Percentiles rank a stretch among this genome's conserved stretches.
Evolutionary conservation across 352 stramenopile genomes (phyloP).

Genomic region (Thraustochytrium striatum): DNA sequence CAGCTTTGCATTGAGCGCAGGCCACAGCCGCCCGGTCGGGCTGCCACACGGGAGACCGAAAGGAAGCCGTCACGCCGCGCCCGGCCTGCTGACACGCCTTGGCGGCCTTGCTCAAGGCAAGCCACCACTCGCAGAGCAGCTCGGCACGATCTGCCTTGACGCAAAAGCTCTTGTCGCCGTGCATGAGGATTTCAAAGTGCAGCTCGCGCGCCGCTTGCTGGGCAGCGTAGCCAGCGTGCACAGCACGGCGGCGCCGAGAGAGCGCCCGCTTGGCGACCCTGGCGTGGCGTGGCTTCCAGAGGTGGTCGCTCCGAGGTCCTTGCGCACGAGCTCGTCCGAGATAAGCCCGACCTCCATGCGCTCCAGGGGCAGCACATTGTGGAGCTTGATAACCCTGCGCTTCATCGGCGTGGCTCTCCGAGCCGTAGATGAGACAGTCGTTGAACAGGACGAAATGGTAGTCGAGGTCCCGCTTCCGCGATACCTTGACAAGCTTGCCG

Average conservation of each 20-base stretch:
- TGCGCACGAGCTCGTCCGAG: background rate
- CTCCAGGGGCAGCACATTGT: slow-evolving; percentile 6
- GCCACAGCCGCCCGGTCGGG: background rate
- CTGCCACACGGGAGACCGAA: slow-evolving; percentile 20
- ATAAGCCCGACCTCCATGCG: background rate
- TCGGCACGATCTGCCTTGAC: slow-evolving; percentile 6
- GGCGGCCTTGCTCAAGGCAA: background rate
- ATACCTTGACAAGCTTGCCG: slow-evolving; percentile 13
- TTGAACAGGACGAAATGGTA: slow-evolving; percentile 54
- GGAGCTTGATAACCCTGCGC: background rate
- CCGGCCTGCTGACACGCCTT: background rate
- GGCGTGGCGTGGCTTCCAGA: no score
- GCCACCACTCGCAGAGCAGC: slow-evolving; percentile 37
- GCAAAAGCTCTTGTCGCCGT: slow-evolving; percentile 33
- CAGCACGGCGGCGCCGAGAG: slow-evolving; percentile 8
- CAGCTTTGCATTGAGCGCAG: background rate
- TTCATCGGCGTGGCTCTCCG: background rate
- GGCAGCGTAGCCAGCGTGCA: slow-evolving; percentile 12
- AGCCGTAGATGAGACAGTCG: slow-evolving; percentile 53
- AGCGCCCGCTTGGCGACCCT: background rate
- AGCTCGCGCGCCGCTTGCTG: background rate
- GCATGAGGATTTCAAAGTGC: slow-evolving; percentile 2
- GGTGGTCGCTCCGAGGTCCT: background rate
- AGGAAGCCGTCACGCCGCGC: background rate
- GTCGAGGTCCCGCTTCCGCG: background rate